Percentiles rank a stretch among this genome's conserved stretches.
phyloP scores from a whole-genome alignment of 176 grass and related monocot genomes.

The Luzula sylvatica region DNA sequence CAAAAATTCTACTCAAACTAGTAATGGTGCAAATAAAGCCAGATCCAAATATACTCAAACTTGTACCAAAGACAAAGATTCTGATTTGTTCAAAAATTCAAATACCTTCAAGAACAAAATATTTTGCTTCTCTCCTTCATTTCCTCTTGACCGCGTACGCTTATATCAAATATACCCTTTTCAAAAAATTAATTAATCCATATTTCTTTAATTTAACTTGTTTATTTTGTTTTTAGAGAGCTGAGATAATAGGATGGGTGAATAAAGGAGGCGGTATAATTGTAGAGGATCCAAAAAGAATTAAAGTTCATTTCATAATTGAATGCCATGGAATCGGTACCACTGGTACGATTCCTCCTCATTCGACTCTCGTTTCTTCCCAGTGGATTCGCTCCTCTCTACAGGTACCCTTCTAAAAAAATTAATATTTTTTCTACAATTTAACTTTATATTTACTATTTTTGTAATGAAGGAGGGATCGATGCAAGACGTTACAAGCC shows the following conservation, averaged over 20 bases:
- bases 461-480: slow-evolving; percentile 46
- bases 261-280: slow-evolving; percentile 53
- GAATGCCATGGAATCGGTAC: slow-evolving; percentile 47
- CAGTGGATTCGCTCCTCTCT: slow-evolving; percentile 90
- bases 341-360: slow-evolving; percentile 24
- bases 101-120: slow-evolving; percentile 59
- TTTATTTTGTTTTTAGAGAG: slow-evolving; percentile 56
- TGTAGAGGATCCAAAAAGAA: slow-evolving; percentile 38
- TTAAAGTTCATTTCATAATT: slow-evolving; percentile 49
- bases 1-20: slow-evolving; percentile 35
- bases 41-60: slow-evolving; percentile 3
- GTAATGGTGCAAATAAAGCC: slow-evolving; percentile 13
- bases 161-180: slow-evolving; percentile 1
- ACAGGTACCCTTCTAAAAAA: slow-evolving; percentile 31
- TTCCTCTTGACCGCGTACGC: slow-evolving; percentile 60
- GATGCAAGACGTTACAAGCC: slow-evolving; percentile 69
- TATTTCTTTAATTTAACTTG: too few species aligned
- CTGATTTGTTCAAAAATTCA: slow-evolving; percentile 35
- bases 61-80: slow-evolving; percentile 22
- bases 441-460: slow-evolving; percentile 3
- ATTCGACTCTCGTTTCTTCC: slow-evolving; percentile 63
- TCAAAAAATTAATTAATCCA: neutral
- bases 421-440: too few species aligned
- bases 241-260: slow-evolving; percentile 77
- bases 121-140: slow-evolving; percentile 83